Percentiles rank a stretch among this genome's conserved stretches.
Evolutionary conservation across 305 asterid species (phyloP).

Genomic region (Coffea humblotiana): DNA sequence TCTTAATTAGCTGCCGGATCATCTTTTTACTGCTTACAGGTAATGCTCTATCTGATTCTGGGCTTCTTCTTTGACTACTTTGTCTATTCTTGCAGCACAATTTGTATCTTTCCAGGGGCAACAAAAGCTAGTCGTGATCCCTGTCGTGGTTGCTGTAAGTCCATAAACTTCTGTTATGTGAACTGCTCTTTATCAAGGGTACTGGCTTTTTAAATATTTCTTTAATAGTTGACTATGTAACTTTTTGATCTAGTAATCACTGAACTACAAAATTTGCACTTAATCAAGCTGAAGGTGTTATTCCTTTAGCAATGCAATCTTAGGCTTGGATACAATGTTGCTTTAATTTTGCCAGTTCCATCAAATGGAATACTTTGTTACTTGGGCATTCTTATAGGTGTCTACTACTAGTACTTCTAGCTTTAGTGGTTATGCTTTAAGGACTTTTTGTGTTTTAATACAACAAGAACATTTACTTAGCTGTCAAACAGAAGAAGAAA

Average conservation of each 20-base stretch:
- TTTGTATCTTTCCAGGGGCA: constrained; percentile 53
- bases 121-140: constrained; percentile 61
- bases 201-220: background rate
- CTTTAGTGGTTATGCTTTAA: background rate
- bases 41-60: background rate
- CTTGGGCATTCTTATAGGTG: background rate
- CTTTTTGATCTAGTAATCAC: background rate
- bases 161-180: constrained; percentile 18
- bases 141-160: constrained; percentile 84
- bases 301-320: background rate
- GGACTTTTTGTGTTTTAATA: background rate
- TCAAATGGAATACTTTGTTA: background rate
- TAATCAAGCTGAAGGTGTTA: too few relatives aligned
- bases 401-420: background rate
- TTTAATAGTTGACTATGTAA: background rate
- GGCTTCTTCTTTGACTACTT: constrained; percentile 7
- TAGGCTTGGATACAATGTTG: too few relatives aligned
- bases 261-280: background rate
- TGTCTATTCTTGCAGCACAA: constrained; percentile 66
- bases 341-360: background rate
- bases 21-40: background rate
- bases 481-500: background rate
- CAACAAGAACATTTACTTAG: background rate
- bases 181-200: background rate
- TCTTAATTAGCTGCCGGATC: background rate